Conservation (phyloP, 192 early-diverging fungal species). For the Powellomyces hirtus region DNA sequence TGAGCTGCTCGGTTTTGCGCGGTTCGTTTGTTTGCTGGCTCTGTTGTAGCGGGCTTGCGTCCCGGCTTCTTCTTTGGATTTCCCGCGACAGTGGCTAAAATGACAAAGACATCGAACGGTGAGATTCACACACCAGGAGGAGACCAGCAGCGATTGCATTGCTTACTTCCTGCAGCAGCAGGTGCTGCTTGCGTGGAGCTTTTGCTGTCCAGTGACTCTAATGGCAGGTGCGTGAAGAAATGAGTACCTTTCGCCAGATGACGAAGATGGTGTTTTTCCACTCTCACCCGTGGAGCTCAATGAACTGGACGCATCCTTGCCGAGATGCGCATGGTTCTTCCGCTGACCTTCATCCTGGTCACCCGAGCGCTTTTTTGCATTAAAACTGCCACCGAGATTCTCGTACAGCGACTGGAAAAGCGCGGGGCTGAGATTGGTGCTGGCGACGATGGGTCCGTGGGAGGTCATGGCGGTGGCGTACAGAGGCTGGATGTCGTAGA, state of each 20-base stretch:
- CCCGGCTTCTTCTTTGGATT: slow-evolving; percentile 38
- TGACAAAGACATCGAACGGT: not conserved
- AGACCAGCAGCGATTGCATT: not conserved
- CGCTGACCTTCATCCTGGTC: slow-evolving; percentile 15
- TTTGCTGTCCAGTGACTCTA: not conserved
- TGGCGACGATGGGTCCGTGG: not conserved
- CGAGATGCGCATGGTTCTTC: slow-evolving; percentile 23
- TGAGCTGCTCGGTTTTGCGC: slow-evolving; percentile 49
- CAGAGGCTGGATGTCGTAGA: too few species aligned
- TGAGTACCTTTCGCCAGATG: too few species aligned
- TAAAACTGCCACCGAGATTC: too few species aligned
- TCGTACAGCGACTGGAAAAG: not conserved
- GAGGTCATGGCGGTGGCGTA: too few species aligned
- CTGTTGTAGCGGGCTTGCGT: slow-evolving; percentile 40
- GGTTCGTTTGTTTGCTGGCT: slow-evolving; percentile 42
- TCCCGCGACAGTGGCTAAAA: not conserved
- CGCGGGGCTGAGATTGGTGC: not conserved
- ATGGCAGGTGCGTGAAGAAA: too few species aligned
- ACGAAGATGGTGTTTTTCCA: too few species aligned
- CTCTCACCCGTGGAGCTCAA: not conserved
- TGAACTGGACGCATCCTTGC: not conserved
- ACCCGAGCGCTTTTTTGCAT: not conserved
- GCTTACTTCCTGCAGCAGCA: not conserved
- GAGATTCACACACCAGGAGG: not conserved
- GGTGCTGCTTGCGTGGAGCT: not conserved